Percentiles rank a stretch among this genome's conserved stretches.
Evolutionary conservation across 225 moss, liverwort and hornwort species (phyloP).

Genomic region (Lunularia cruciata): DNA sequence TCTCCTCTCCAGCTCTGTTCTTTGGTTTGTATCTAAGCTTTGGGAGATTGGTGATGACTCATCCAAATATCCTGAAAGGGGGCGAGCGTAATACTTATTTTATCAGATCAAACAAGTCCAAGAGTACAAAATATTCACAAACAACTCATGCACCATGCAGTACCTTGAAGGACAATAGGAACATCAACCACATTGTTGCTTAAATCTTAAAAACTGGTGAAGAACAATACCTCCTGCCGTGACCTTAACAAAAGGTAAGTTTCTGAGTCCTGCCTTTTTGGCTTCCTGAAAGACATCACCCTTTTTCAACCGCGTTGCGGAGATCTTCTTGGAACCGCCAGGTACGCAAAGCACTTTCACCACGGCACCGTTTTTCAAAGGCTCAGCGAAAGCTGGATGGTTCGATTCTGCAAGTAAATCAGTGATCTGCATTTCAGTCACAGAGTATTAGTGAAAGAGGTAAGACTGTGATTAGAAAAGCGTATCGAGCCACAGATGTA

Average conservation of each 20-base stretch:
- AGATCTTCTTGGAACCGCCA: constrained; percentile 68
- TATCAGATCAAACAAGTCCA: no score
- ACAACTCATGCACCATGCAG: not conserved
- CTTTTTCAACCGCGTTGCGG: constrained; percentile 87
- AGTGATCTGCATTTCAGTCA: constrained; percentile 50
- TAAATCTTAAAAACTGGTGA: no score
- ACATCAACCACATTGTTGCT: no score
- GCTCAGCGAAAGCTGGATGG: constrained; percentile 76
- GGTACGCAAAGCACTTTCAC: constrained; percentile 84
- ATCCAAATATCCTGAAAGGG: constrained; percentile 63
- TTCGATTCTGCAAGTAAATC: constrained; percentile 60
- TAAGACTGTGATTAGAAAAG: not conserved
- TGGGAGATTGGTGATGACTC: constrained; percentile 74
- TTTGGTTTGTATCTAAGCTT: constrained; percentile 55
- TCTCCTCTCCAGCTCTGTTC: constrained; percentile 48
- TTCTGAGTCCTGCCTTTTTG: constrained; percentile 72
- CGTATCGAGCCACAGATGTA: not conserved
- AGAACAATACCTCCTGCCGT: constrained; percentile 64
- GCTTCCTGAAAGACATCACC: constrained; percentile 88
- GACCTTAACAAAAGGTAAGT: constrained; percentile 87
- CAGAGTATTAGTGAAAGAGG: not conserved
- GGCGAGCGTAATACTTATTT: not conserved
- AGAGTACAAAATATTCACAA: not conserved
- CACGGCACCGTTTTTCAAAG: constrained; percentile 62
- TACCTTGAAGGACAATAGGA: no score